Conservation (phyloP, 768 basidiomycete genomes). For the Leucogyrophana mollusca region DNA sequence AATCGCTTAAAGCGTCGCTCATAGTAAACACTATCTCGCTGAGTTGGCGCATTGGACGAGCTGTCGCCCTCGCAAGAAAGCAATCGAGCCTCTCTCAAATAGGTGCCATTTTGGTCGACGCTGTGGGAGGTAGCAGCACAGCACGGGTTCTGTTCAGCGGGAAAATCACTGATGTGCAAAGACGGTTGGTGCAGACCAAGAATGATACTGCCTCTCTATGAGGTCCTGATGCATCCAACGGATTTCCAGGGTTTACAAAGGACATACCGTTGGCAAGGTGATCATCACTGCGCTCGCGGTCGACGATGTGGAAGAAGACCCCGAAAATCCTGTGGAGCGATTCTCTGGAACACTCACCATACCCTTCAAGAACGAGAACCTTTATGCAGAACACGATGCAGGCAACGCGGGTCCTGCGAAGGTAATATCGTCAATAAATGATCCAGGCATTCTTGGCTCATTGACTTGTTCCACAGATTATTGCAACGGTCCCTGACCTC, state of each 20-base stretch:
- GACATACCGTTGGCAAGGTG: conserved; percentile 39
- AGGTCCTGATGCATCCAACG: neutral
- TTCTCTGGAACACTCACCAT: conserved; percentile 39
- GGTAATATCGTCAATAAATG: neutral
- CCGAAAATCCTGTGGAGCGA: conserved; percentile 14
- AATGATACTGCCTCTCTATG: neutral
- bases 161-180: conserved; percentile 54
- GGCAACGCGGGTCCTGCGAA: conserved; percentile 23
- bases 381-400: conserved; percentile 43
- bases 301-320: conserved; percentile 27
- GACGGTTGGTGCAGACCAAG: conserved; percentile 24
- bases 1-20: conserved; percentile 36
- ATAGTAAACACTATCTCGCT: conserved; percentile 55
- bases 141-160: conserved; percentile 52
- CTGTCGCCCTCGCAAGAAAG: conserved; percentile 51
- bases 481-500: conserved; percentile 63
- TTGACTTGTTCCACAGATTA: conserved; percentile 32
- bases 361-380: conserved; percentile 65
- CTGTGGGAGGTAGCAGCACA: conserved; percentile 33
- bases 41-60: conserved; percentile 63
- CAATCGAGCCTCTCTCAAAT: conserved; percentile 40
- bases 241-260: conserved; percentile 30
- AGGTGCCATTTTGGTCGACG: conserved; percentile 32
- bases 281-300: conserved; percentile 26
- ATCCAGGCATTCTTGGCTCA: neutral